Conservation (phyloP, 192 early-diverging fungal species). For the Chytriomyces sp. region DNA sequence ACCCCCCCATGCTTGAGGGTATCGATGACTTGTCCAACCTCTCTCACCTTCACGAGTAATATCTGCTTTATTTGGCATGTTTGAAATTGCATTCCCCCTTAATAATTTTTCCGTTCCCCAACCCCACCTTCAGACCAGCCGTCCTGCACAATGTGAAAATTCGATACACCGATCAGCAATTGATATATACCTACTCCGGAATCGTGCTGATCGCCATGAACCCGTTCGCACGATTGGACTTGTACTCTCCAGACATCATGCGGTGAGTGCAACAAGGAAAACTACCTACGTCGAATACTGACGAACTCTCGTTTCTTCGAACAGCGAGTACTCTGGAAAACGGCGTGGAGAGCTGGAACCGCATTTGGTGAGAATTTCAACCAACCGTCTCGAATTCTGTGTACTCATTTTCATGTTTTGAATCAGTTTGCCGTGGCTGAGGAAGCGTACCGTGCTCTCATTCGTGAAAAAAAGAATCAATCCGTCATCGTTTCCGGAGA, state of each 20-base stretch:
- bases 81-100: neutral
- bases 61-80: slow-evolving; percentile 17
- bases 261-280: slow-evolving; percentile 20
- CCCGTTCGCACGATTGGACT: slow-evolving; percentile 82
- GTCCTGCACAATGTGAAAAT: slow-evolving; percentile 92
- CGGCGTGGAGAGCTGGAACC: slow-evolving; percentile 94
- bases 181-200: slow-evolving; percentile 98
- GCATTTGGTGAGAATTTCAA: slow-evolving; percentile 67
- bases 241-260: slow-evolving; percentile 77
- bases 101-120: neutral
- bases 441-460: slow-evolving; percentile 96
- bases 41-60: slow-evolving; percentile 94
- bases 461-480: slow-evolving; percentile 88
- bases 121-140: slow-evolving; percentile 50
- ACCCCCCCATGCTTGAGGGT: slow-evolving; percentile 84
- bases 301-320: neutral
- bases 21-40: slow-evolving; percentile 93
- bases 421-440: slow-evolving; percentile 92
- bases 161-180: slow-evolving; percentile 85
- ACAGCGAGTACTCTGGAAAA: slow-evolving; percentile 87
- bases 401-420: neutral
- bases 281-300: neutral
- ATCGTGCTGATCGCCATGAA: slow-evolving; percentile 98
- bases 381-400: neutral
- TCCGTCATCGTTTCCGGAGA: slow-evolving; percentile 98